Percentiles rank a stretch among this genome's conserved stretches.
These are phyloP conservation scores for Coniosporium tulheliwenetii DNA, from an alignment of 2,329 filamentous ascomycete genomes.

Conservation along the genomic window DNA sequence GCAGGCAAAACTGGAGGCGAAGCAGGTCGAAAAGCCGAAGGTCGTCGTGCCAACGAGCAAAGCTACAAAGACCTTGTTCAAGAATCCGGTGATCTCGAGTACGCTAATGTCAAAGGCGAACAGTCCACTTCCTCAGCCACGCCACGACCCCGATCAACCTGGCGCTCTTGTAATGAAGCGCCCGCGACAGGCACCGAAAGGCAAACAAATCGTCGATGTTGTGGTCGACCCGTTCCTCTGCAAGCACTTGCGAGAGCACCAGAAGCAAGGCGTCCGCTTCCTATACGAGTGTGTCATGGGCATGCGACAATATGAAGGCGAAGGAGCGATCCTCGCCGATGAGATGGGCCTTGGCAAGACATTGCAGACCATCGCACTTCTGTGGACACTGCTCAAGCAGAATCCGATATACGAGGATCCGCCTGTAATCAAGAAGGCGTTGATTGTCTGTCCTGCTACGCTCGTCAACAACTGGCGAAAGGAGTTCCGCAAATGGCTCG, in stretches of 20 bases:
- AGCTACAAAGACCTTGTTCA: constrained; percentile 35
- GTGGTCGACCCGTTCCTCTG: constrained; percentile 53
- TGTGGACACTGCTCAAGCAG: constrained; percentile 61
- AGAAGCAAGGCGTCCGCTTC: constrained; percentile 54
- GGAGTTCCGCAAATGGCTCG: constrained; percentile 61
- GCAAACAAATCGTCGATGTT: constrained; percentile 54
- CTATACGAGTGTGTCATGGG: constrained; percentile 67
- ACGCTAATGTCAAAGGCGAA: constrained; percentile 33
- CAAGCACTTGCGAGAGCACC: constrained; percentile 49
- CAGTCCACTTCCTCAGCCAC: constrained; percentile 37
- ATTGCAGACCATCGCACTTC: constrained; percentile 52
- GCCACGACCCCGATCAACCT: constrained; percentile 44
- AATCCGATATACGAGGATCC: constrained; percentile 45
- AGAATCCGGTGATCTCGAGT: constrained; percentile 41
- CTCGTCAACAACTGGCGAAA: constrained; percentile 59
- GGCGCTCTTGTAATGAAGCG: constrained; percentile 53
- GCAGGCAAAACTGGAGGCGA: constrained; percentile 19
- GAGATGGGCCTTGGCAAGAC: constrained; percentile 68
- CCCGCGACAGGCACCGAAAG: constrained; percentile 37
- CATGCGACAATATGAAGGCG: constrained; percentile 47
- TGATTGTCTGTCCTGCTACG: constrained; percentile 59
- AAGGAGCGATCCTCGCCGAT: constrained; percentile 57
- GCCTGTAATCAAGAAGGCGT: constrained; percentile 51
- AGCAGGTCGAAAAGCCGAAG: constrained; percentile 17
- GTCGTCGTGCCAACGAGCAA: constrained; percentile 19